Percentiles rank a stretch among this genome's conserved stretches.
Conservation (phyloP, 345 rosid genomes). For the Gynandropsis gynandra region DNA sequence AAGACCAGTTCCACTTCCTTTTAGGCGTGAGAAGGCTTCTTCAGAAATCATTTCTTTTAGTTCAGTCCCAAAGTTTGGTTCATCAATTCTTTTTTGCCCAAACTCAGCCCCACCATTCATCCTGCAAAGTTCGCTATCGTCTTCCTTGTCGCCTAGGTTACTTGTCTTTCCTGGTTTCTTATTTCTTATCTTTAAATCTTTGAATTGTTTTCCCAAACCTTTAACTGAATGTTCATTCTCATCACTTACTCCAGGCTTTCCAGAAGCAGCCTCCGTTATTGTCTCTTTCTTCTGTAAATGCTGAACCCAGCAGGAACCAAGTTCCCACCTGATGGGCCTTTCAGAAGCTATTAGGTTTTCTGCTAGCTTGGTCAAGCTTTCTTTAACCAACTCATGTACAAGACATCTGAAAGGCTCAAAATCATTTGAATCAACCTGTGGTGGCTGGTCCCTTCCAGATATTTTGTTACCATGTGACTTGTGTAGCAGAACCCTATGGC, state of each 20-base stretch:
- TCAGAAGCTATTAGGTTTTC: conserved; percentile 35
- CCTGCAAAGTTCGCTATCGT: conserved; percentile 7
- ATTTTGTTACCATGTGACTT: conserved; percentile 36
- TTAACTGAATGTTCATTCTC: conserved; percentile 71
- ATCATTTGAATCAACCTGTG: conserved; percentile 47
- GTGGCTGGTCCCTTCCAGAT: conserved; percentile 42
- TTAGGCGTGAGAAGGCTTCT: conserved; percentile 63
- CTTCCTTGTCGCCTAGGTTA: conserved; percentile 16
- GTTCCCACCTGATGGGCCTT: conserved; percentile 83
- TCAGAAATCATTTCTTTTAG: conserved; percentile 66
- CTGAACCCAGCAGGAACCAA: conserved; percentile 91
- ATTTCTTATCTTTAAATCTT: conserved; percentile 63
- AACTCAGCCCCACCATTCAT: conserved; percentile 17
- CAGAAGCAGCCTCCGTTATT: conserved; percentile 47
- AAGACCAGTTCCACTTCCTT: conserved; percentile 83
- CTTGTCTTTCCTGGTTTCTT: conserved; percentile 36
- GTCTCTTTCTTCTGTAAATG: conserved; percentile 75
- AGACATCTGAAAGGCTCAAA: conserved; percentile 40
- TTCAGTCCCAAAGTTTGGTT: conserved; percentile 43
- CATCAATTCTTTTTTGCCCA: conserved; percentile 27
- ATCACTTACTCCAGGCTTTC: conserved; percentile 47
- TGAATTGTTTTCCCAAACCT: conserved; percentile 94
- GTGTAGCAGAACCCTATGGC: conserved; percentile 77
- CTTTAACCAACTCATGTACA: conserved; percentile 49
- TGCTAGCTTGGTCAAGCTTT: conserved; percentile 56